Conservation (phyloP, 192 early-diverging fungal species). For the Bifiguratus adelaidae region DNA sequence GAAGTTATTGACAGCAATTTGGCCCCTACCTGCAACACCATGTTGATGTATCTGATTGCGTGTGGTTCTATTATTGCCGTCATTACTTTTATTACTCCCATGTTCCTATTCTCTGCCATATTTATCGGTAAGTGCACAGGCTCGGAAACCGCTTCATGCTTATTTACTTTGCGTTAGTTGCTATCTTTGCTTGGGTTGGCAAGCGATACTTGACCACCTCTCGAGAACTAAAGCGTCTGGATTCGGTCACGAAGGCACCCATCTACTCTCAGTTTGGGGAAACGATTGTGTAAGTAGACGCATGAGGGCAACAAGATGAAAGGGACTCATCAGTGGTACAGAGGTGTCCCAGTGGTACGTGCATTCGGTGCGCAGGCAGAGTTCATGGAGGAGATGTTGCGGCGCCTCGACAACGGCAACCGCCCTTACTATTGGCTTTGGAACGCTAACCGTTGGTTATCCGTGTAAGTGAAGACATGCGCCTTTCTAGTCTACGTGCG, state of each 20-base stretch:
- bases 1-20: slow-evolving; percentile 41
- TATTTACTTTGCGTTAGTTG: slow-evolving; percentile 2
- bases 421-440: slow-evolving; percentile 70
- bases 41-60: slow-evolving; percentile 28
- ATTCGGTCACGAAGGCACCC: slow-evolving; percentile 59
- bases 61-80: slow-evolving; percentile 37
- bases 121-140: slow-evolving; percentile 14
- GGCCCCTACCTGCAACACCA: slow-evolving; percentile 16
- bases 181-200: slow-evolving; percentile 11
- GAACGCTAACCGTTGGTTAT: slow-evolving; percentile 71
- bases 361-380: slow-evolving; percentile 60
- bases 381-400: slow-evolving; percentile 50
- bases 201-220: slow-evolving; percentile 58
- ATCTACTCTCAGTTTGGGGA: slow-evolving; percentile 66
- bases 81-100: slow-evolving; percentile 44
- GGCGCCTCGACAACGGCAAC: slow-evolving; percentile 57
- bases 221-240: slow-evolving; percentile 86
- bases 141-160: too few relatives aligned
- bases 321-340: too few relatives aligned
- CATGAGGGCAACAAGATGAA: too few relatives aligned
- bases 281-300: slow-evolving; percentile 57
- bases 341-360: slow-evolving; percentile 66
- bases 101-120: slow-evolving; percentile 43
- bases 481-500: not conserved
- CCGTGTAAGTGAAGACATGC: slow-evolving; percentile 1